These are phyloP conservation scores for Calocera viscosa DNA, from an alignment of 768 basidiomycete genomes.

Conservation along the genomic window DNA sequence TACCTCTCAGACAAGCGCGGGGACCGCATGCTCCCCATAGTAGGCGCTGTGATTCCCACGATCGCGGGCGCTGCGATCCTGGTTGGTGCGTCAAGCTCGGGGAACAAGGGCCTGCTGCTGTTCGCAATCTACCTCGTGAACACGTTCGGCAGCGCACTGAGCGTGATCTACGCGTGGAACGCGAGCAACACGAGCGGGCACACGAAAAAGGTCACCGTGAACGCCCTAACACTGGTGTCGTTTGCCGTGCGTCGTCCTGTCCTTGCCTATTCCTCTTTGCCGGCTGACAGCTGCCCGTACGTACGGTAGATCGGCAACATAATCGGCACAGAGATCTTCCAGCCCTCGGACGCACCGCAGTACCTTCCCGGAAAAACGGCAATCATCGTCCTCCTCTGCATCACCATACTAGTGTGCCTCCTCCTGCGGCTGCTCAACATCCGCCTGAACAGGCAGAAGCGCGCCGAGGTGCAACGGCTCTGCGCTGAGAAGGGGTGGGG, in stretches of 20 bases:
- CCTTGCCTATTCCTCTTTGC: too few species aligned
- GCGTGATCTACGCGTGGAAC: slow-evolving; percentile 51
- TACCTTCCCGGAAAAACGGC: slow-evolving; percentile 58
- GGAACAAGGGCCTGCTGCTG: slow-evolving; percentile 40
- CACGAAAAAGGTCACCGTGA: slow-evolving; percentile 43
- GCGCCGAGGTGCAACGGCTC: slow-evolving; percentile 31
- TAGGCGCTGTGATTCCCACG: slow-evolving; percentile 45
- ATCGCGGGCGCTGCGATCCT: slow-evolving; percentile 45
- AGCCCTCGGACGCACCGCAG: slow-evolving; percentile 45
- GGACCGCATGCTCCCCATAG: slow-evolving; percentile 50
- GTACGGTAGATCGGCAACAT: slow-evolving; percentile 38
- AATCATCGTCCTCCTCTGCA: slow-evolving; percentile 46
- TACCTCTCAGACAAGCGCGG: slow-evolving; percentile 56
- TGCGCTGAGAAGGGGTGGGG: slow-evolving; percentile 43
- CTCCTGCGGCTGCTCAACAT: slow-evolving; percentile 44
- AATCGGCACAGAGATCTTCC: slow-evolving; percentile 51
- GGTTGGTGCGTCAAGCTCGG: slow-evolving; percentile 41
- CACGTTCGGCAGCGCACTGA: slow-evolving; percentile 49
- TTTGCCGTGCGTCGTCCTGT: background rate
- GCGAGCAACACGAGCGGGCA: slow-evolving; percentile 52
- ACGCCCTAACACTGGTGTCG: background rate
- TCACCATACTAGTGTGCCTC: slow-evolving; percentile 39
- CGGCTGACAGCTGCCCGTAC: background rate
- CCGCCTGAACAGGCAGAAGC: slow-evolving; percentile 40
- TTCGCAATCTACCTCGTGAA: slow-evolving; percentile 45